phyloP scores from a whole-genome alignment of 495 filamentous ascomycete genomes.

The Penicillium daleae region DNA sequence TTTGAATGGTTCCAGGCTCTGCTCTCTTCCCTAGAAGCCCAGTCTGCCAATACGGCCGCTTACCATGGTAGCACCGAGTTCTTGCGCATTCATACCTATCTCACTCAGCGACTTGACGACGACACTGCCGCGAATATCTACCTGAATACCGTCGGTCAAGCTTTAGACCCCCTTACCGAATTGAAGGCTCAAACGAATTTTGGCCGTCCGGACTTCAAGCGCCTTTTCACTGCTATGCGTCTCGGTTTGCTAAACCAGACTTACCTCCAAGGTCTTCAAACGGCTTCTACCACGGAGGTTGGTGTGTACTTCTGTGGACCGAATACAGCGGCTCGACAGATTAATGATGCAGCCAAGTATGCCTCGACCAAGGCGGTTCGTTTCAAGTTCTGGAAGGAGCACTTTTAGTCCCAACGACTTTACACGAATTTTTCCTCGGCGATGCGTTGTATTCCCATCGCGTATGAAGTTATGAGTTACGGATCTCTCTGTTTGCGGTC shows the following conservation, averaged over 20 bases:
- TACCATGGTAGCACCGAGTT: conserved; percentile 78
- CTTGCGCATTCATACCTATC: conserved; percentile 96
- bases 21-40: conserved; percentile 86
- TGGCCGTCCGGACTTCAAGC: conserved; percentile 86
- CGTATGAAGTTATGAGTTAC: conserved; percentile 31
- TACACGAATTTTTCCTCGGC: not conserved
- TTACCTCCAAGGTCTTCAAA: conserved; percentile 81
- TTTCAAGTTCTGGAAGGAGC: conserved; percentile 99
- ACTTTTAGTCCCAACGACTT: conserved; percentile 52
- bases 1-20: conserved; percentile 99
- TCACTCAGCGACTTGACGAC: conserved; percentile 88
- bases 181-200: conserved; percentile 90
- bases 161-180: conserved; percentile 89
- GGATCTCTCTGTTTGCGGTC: conserved; percentile 17
- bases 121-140: conserved; percentile 97
- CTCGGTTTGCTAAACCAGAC: conserved; percentile 82
- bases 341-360: conserved; percentile 74
- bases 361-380: conserved; percentile 75
- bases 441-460: conserved; percentile 6
- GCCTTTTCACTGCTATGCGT: conserved; percentile 82
- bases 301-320: conserved; percentile 98
- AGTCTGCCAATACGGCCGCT: conserved; percentile 70
- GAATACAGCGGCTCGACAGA: conserved; percentile 78
- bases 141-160: conserved; percentile 87
- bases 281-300: conserved; percentile 73